phyloP scores from a whole-genome alignment of 1,284 basidiomycete species.

The Microbotryum lychnidis-dioicae region DNA sequence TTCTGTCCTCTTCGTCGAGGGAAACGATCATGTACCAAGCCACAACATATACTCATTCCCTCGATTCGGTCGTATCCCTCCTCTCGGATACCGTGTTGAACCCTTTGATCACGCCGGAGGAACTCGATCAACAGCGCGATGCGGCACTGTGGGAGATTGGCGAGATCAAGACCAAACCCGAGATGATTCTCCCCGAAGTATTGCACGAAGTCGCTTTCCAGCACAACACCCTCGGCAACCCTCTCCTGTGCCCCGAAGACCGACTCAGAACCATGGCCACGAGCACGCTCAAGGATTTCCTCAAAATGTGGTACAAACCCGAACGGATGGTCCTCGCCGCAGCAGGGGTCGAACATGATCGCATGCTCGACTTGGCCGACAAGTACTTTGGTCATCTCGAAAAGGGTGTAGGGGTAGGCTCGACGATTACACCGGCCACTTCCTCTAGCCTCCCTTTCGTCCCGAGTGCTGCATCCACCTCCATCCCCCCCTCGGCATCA shows the following conservation, averaged over 20 bases:
- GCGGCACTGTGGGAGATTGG: conserved; percentile 88
- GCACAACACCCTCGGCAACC: conserved; percentile 73
- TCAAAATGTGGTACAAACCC: conserved; percentile 79
- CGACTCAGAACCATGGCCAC: conserved; percentile 64
- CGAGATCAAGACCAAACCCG: conserved; percentile 80
- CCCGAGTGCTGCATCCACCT: conserved; percentile 5
- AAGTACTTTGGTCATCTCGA: conserved; percentile 71
- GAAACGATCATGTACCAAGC: conserved; percentile 99
- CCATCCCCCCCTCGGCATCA: conserved; percentile 41
- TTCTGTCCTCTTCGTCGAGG: conserved; percentile 80
- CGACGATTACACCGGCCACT: conserved; percentile 52
- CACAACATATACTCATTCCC: conserved; percentile 78
- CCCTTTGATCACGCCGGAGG: conserved; percentile 65
- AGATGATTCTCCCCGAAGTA: conserved; percentile 89
- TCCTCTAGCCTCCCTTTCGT: conserved; percentile 25
- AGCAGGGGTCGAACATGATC: conserved; percentile 80
- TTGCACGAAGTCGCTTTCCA: conserved; percentile 79
- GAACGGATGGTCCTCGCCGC: conserved; percentile 92
- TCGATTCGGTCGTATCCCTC: conserved; percentile 72
- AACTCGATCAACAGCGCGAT: conserved; percentile 74
- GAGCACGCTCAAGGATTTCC: conserved; percentile 56
- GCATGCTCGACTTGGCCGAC: conserved; percentile 74
- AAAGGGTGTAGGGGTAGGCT: conserved; percentile 28
- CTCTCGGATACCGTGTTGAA: conserved; percentile 86
- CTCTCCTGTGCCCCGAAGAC: conserved; percentile 78